Conservation (phyloP, 208 protist genomes). For the Strigomonas culicis region DNA sequence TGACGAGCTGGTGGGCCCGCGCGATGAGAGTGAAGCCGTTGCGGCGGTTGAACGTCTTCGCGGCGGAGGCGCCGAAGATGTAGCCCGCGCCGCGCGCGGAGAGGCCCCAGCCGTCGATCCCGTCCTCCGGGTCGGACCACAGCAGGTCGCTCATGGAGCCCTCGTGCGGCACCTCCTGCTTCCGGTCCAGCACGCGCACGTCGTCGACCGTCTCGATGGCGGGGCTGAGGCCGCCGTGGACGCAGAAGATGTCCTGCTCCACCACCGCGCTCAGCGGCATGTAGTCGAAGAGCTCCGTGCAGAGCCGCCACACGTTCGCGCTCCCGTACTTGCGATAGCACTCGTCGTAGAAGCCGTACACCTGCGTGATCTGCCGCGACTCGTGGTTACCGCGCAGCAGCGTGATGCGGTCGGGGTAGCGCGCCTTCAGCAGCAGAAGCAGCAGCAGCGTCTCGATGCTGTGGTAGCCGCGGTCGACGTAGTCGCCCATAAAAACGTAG, state of each 20-base stretch:
- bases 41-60: slow-evolving; percentile 91
- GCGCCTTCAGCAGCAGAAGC: slow-evolving; percentile 97
- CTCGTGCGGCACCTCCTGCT: slow-evolving; percentile 98
- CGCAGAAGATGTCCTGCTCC: slow-evolving; percentile 97
- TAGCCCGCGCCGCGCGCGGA: slow-evolving; percentile 98
- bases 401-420: slow-evolving; percentile 94
- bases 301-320: slow-evolving; percentile 99
- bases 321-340: slow-evolving; percentile 99
- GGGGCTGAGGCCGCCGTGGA: slow-evolving; percentile 99
- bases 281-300: slow-evolving; percentile 99
- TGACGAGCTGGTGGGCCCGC: slow-evolving; percentile 95
- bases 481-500: slow-evolving; percentile 98
- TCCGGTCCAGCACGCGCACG: slow-evolving; percentile 95
- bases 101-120: slow-evolving; percentile 95
- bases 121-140: slow-evolving; percentile 97
- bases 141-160: slow-evolving; percentile 98
- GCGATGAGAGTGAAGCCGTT: slow-evolving; percentile 95
- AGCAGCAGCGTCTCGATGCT: slow-evolving; percentile 98
- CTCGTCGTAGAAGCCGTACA: slow-evolving; percentile 99
- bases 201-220: slow-evolving; percentile 96
- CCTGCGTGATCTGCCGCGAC: slow-evolving; percentile 95
- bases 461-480: slow-evolving; percentile 98
- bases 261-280: slow-evolving; percentile 98
- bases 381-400: slow-evolving; percentile 97
- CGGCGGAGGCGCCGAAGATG: slow-evolving; percentile 98